Evolutionary conservation across 2,329 filamentous ascomycete genomes (phyloP).

Genomic region (Penicillium sumatraense): DNA sequence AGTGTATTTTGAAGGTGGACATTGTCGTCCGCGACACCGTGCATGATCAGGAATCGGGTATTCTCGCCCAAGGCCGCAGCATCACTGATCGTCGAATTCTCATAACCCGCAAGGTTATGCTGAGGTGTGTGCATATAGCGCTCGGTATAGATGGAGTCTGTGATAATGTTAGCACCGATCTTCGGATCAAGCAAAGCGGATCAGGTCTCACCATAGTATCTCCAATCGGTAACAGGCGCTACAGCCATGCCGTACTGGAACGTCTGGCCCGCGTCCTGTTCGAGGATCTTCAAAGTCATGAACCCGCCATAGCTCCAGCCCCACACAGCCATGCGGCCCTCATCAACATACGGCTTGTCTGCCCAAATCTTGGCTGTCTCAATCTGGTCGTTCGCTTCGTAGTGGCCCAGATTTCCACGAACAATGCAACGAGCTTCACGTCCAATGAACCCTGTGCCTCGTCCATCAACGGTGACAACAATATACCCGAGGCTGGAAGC

Average conservation of each 20-base stretch:
- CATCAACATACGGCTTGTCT: slow-evolving; percentile 79
- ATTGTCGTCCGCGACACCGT: slow-evolving; percentile 95
- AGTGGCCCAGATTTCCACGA: slow-evolving; percentile 80
- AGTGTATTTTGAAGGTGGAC: slow-evolving; percentile 96
- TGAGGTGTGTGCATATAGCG: slow-evolving; percentile 96
- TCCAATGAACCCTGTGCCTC: slow-evolving; percentile 89
- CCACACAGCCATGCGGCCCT: slow-evolving; percentile 86
- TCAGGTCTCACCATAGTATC: slow-evolving; percentile 72
- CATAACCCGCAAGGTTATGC: slow-evolving; percentile 78
- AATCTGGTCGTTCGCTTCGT: slow-evolving; percentile 90
- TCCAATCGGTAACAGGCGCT: slow-evolving; percentile 97
- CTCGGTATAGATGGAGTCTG: slow-evolving; percentile 45
- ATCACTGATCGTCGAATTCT: slow-evolving; percentile 74
- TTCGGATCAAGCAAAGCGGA: not conserved
- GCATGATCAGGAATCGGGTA: slow-evolving; percentile 92
- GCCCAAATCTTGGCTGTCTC: slow-evolving; percentile 85
- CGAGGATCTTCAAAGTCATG: slow-evolving; percentile 91
- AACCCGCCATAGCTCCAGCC: slow-evolving; percentile 98
- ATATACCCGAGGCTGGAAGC: slow-evolving; percentile 87
- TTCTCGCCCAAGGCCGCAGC: slow-evolving; percentile 73
- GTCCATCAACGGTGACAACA: slow-evolving; percentile 90
- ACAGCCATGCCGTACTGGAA: slow-evolving; percentile 98
- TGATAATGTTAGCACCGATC: slow-evolving; percentile 2
- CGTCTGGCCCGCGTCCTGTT: slow-evolving; percentile 84
- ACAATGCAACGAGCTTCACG: slow-evolving; percentile 81